Evolutionary conservation across 2,329 filamentous ascomycete genomes (phyloP).

Genomic region (Juglanconis oblonga): DNA sequence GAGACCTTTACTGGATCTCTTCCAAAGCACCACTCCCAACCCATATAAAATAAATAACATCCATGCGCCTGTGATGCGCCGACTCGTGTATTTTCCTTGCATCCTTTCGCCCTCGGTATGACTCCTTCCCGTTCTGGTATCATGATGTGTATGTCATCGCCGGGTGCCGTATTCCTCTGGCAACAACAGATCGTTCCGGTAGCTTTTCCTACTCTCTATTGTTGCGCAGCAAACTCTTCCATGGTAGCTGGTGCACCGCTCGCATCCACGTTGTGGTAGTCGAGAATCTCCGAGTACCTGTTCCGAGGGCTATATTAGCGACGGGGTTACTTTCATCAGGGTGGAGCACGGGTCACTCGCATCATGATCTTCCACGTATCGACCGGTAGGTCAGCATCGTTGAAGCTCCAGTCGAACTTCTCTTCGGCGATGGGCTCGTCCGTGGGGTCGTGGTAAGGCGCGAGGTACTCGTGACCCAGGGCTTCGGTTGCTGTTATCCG

Average conservation of each 20-base stretch:
- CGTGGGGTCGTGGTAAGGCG: conserved; percentile 94
- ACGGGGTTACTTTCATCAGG: not conserved
- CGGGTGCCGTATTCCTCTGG: conserved; percentile 11
- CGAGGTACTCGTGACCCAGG: conserved; percentile 87
- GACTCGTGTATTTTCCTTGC: conserved; percentile 12
- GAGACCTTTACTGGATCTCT: not conserved
- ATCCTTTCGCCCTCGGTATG: conserved; percentile 3
- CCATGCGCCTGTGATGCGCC: conserved; percentile 16
- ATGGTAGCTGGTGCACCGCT: conserved; percentile 31
- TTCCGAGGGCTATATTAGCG: not conserved
- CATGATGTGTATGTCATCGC: conserved; percentile 14
- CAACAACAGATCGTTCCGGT: not conserved
- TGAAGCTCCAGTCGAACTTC: conserved; percentile 99
- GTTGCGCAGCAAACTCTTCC: conserved; percentile 40
- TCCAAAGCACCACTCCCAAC: not conserved
- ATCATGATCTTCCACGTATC: conserved; percentile 99
- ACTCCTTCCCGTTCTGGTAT: conserved; percentile 13
- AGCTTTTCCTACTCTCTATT: conserved; percentile 14
- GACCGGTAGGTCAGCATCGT: conserved; percentile 93
- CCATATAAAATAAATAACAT: not conserved
- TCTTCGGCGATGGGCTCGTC: conserved; percentile 94
- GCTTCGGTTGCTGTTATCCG: conserved; percentile 84
- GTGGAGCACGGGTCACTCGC: conserved; percentile 52
- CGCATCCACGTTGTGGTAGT: conserved; percentile 91
- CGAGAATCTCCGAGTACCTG: conserved; percentile 98